Conservation (phyloP, 108 stramenopile genomes). For the Cyclotella kingstonii region DNA sequence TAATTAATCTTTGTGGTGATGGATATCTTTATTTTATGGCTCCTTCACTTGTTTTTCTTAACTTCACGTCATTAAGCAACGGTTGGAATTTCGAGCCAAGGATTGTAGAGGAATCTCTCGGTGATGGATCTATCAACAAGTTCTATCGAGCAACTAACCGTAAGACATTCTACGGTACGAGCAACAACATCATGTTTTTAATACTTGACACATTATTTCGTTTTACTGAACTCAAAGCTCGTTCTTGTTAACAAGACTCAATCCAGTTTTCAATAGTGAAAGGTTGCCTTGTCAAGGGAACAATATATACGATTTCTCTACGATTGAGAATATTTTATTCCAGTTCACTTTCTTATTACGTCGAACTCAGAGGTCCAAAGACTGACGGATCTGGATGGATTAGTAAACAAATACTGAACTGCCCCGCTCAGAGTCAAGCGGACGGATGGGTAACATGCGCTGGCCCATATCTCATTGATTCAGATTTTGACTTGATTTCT, state of each 20-base stretch:
- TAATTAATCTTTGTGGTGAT: no score
- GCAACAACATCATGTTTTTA: no score
- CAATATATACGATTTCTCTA: conserved; percentile 26
- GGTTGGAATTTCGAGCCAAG: conserved; percentile 9
- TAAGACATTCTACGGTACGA: neutral
- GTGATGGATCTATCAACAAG: conserved; percentile 31
- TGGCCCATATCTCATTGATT: conserved; percentile 25
- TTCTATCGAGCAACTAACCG: conserved; percentile 33
- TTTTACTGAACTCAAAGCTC: no score
- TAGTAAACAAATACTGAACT: conserved; percentile 11
- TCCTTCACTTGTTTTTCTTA: no score
- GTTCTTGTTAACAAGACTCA: conserved; percentile 11
- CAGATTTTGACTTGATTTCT: no score
- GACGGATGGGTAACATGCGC: conserved; percentile 37
- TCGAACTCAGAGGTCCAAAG: conserved; percentile 15
- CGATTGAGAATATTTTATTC: conserved; percentile 10
- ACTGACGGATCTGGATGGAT: conserved; percentile 22
- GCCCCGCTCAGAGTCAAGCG: conserved; percentile 3
- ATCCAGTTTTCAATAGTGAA: conserved; percentile 2
- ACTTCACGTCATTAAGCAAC: no score
- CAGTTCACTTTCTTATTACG: conserved; percentile 4
- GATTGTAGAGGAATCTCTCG: conserved; percentile 17
- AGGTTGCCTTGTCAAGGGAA: conserved; percentile 26
- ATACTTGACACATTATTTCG: no score
- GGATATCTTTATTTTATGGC: no score